These are phyloP conservation scores for Trichosporon faecale DNA, from an alignment of 1,284 basidiomycete genomes.

Conservation along the genomic window DNA sequence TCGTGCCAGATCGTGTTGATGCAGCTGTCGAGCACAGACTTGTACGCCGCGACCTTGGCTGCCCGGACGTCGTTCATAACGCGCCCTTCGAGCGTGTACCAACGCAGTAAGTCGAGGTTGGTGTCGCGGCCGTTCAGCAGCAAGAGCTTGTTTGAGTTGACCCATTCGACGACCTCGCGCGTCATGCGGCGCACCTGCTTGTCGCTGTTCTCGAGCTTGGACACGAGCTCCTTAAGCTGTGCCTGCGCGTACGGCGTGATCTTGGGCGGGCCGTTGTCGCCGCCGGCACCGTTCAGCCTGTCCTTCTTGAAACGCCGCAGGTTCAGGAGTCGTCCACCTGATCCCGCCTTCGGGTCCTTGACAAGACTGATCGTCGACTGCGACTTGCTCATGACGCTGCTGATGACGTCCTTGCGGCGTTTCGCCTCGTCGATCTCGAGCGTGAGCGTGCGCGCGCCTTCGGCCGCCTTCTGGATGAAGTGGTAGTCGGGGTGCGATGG, in stretches of 20 bases:
- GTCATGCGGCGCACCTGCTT: slow-evolving; percentile 41
- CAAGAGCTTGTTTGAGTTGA: slow-evolving; percentile 38
- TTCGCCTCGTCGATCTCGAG: slow-evolving; percentile 82
- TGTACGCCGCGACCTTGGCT: slow-evolving; percentile 42
- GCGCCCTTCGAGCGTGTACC: slow-evolving; percentile 40
- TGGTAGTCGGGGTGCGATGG: slow-evolving; percentile 71
- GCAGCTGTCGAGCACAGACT: slow-evolving; percentile 38
- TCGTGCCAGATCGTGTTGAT: slow-evolving; percentile 37
- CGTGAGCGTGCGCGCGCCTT: slow-evolving; percentile 71
- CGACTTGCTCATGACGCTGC: slow-evolving; percentile 49
- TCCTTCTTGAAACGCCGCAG: slow-evolving; percentile 49
- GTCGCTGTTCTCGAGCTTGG: slow-evolving; percentile 39
- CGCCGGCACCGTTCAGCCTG: slow-evolving; percentile 21
- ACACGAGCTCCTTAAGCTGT: slow-evolving; percentile 35
- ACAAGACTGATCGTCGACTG: slow-evolving; percentile 20
- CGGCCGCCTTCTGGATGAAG: slow-evolving; percentile 63
- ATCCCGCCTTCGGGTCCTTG: slow-evolving; percentile 19
- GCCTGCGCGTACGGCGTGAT: slow-evolving; percentile 32
- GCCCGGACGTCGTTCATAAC: slow-evolving; percentile 35
- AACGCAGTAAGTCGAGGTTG: slow-evolving; percentile 36
- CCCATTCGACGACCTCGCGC: slow-evolving; percentile 45
- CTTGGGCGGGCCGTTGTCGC: slow-evolving; percentile 16
- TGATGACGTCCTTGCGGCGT: slow-evolving; percentile 77
- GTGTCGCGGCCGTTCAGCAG: slow-evolving; percentile 36
- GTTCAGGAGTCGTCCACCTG: slow-evolving; percentile 26